Base-by-base conservation (phyloP, 257 asterid species). In the Fraxinus quadrangulata region DNA sequence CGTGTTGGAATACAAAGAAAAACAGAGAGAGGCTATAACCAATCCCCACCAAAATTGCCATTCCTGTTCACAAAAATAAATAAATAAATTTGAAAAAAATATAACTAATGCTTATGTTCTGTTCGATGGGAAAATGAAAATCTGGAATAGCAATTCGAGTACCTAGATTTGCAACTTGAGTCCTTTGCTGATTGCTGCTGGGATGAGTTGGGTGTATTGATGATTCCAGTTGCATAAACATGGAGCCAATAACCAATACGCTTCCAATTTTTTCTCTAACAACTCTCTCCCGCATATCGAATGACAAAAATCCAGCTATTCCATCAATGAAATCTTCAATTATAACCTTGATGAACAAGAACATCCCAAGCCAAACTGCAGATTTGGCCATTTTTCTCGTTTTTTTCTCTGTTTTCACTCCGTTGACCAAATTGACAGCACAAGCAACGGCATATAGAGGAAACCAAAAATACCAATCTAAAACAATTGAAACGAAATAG, bases 381-480 rank as follows among this genome's bases (percentile, higher is more conserved):
- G 24, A 63, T 23, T 26, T 10, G 7, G 69, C 69, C 69, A 63
- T 9, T 63, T 63, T 63, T 63, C 19, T 63, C 12, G 0, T 2
- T 8, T 24, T 9, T 63, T 61, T 61, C 67, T 61, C 31, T 11
- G 31, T 61, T 61, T 63, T 63, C 45, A 66, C 45, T 26, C 71
- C 85, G 30, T 75, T 76, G 68, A 45, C 76, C 81, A 84, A 11
- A 67, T 78, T 86, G 70, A 86, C 87, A 11, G 80, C 45, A 77
- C 77, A 80, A 70, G 84, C 83, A 67, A 30, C 61, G n/a, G 80
- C 49, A 75, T 84, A 86, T 16, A 86, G 73, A 10, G 90, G 86
- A 82, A 84, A 47, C 90, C 88, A 84, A 3, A 86, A 78, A 73
- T 75, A 86, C 90, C 88, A 84, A 84, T 82, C 90, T 86, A 34